A percentile compares a stretch with the other conserved stretches of the same genome.
phyloP scores from a whole-genome alignment of 345 rosid genomes.

The Salix koriyanagi region DNA sequence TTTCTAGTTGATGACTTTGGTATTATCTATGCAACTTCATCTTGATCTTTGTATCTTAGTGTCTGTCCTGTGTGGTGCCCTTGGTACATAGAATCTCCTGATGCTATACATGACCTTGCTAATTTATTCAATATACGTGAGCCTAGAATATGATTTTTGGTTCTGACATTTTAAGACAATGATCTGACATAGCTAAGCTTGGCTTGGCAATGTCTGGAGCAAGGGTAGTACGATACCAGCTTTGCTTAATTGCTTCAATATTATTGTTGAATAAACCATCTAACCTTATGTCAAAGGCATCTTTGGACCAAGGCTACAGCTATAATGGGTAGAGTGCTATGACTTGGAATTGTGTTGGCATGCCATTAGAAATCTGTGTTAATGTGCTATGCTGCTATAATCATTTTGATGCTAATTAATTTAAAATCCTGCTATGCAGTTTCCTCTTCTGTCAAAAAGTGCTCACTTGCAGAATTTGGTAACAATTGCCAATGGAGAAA shows the following conservation, averaged over 20 bases:
- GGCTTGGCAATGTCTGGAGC: background rate
- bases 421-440: conserved; percentile 38
- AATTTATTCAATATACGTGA: background rate
- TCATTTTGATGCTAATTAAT: conserved; percentile 10
- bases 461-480: conserved; percentile 59
- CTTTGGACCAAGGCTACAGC: background rate
- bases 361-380: background rate
- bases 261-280: background rate
- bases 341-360: background rate
- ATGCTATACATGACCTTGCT: background rate
- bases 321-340: background rate
- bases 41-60: background rate
- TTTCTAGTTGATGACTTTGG: background rate
- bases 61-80: background rate
- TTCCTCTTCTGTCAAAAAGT: conserved; percentile 81
- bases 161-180: background rate
- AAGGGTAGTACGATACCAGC: background rate
- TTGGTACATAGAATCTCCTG: background rate
- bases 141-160: background rate
- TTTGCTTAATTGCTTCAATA: background rate
- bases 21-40: background rate
- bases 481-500: conserved; percentile 40
- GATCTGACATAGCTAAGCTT: background rate
- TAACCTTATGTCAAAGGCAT: background rate
- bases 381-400: background rate